Conservation (phyloP, 495 filamentous ascomycete genomes). For the Aspergillus campestris region DNA sequence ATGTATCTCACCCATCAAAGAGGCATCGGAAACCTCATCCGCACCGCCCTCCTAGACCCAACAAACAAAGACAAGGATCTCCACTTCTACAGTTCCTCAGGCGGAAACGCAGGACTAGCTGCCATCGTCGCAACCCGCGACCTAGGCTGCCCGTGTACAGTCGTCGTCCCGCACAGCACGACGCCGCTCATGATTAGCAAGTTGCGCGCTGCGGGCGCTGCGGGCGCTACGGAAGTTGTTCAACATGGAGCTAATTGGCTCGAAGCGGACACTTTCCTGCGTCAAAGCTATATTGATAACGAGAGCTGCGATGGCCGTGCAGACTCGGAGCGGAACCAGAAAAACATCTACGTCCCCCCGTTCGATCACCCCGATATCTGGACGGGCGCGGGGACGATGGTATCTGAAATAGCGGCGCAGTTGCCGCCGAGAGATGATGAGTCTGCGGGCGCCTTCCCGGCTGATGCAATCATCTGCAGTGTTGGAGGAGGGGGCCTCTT, state of each 20-base stretch:
- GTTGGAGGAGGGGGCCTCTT: constrained; percentile 86
- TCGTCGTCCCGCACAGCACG: constrained; percentile 67
- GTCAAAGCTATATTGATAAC: constrained; percentile 45
- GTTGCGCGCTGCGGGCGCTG: constrained; percentile 48
- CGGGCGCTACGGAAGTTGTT: constrained; percentile 59
- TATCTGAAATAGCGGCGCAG: constrained; percentile 62
- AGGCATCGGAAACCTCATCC: constrained; percentile 72
- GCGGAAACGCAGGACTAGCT: constrained; percentile 89
- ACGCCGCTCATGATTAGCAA: constrained; percentile 61
- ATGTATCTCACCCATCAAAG: constrained; percentile 18
- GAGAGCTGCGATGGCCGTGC: constrained; percentile 19
- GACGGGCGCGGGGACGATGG: constrained; percentile 58
- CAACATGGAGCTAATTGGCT: constrained; percentile 66
- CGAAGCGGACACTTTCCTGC: constrained; percentile 66
- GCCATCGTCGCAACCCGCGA: constrained; percentile 64
- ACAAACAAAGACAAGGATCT: constrained; percentile 25
- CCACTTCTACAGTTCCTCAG: constrained; percentile 80
- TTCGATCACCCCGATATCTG: constrained; percentile 81
- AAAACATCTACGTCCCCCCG: constrained; percentile 49
- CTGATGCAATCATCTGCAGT: constrained; percentile 67
- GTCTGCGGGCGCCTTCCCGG: constrained; percentile 12
- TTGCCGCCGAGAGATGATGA: constrained; percentile 23
- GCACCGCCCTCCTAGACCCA: constrained; percentile 34
- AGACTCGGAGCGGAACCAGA: constrained; percentile 43
- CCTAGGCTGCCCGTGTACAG: constrained; percentile 56